phyloP scores from a whole-genome alignment of 768 basidiomycete species.

The Mycena albidolilacea region DNA sequence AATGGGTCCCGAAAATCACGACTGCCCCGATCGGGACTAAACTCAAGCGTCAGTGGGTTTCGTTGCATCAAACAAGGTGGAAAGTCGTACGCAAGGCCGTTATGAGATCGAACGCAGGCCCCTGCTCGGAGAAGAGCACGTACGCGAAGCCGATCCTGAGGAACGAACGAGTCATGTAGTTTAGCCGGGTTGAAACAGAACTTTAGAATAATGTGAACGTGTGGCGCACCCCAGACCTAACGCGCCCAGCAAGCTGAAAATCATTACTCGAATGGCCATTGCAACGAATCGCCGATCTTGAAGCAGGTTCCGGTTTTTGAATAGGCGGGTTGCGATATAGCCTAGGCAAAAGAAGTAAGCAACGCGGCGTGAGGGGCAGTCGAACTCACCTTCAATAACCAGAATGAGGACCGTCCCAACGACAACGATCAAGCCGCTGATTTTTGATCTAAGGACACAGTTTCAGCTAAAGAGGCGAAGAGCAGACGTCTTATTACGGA shows the following conservation, averaged over 20 bases:
- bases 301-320: slow-evolving; percentile 42
- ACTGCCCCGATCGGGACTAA: slow-evolving; percentile 21
- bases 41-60: neutral
- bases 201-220: neutral
- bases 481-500: slow-evolving; percentile 34
- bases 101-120: slow-evolving; percentile 34
- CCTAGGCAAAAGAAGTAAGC: slow-evolving; percentile 27
- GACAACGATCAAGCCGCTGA: slow-evolving; percentile 46
- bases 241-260: slow-evolving; percentile 48
- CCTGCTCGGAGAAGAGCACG: slow-evolving; percentile 29
- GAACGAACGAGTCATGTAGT: neutral
- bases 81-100: slow-evolving; percentile 24
- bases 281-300: slow-evolving; percentile 10
- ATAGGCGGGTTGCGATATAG: slow-evolving; percentile 44
- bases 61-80: neutral
- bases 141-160: slow-evolving; percentile 35
- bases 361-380: too few relatives aligned
- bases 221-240: slow-evolving; percentile 45
- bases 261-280: slow-evolving; percentile 48
- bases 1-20: slow-evolving; percentile 35
- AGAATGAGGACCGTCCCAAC: slow-evolving; percentile 41
- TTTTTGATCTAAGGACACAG: slow-evolving; percentile 42
- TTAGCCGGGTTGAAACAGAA: neutral
- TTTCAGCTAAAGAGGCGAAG: neutral
- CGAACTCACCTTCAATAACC: slow-evolving; percentile 41